Evolutionary conservation across 495 filamentous ascomycete species (phyloP).

Genomic region (Usnea hakonensis): DNA sequence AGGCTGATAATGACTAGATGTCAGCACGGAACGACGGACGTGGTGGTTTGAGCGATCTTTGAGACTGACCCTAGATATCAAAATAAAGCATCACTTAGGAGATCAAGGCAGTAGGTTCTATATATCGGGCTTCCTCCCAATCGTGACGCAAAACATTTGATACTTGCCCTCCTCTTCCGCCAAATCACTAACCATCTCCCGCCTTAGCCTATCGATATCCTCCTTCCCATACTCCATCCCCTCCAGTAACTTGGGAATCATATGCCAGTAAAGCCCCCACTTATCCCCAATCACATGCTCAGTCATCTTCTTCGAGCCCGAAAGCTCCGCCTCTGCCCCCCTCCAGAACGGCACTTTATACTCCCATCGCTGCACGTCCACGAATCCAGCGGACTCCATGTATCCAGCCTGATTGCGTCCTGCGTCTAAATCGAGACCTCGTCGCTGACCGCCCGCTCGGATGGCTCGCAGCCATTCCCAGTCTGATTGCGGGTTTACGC

Average conservation of each 20-base stretch:
- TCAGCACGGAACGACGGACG: too few relatives aligned
- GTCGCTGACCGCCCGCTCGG: neutral
- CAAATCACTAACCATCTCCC: slow-evolving; percentile 10
- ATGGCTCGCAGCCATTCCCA: slow-evolving; percentile 16
- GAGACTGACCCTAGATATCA: too few relatives aligned
- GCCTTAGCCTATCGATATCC: slow-evolving; percentile 18
- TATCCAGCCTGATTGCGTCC: slow-evolving; percentile 3
- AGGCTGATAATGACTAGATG: too few relatives aligned
- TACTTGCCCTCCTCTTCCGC: slow-evolving; percentile 7
- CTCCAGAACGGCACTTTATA: slow-evolving; percentile 70
- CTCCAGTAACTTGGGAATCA: neutral
- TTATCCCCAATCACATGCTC: neutral
- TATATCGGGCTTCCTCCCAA: slow-evolving; percentile 3
- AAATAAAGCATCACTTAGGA: too few relatives aligned
- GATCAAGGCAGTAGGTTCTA: too few relatives aligned
- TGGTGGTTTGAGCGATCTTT: too few relatives aligned
- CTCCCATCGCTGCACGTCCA: slow-evolving; percentile 74
- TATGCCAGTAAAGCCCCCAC: neutral
- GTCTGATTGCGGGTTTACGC: neutral
- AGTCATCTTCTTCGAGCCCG: slow-evolving; percentile 58
- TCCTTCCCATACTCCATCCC: neutral
- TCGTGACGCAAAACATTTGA: neutral
- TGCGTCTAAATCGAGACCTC: slow-evolving; percentile 3
- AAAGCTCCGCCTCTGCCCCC: slow-evolving; percentile 56
- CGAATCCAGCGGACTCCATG: slow-evolving; percentile 31